Conservation (phyloP, 2,329 filamentous ascomycete species). For the Fusarium avenaceum region DNA sequence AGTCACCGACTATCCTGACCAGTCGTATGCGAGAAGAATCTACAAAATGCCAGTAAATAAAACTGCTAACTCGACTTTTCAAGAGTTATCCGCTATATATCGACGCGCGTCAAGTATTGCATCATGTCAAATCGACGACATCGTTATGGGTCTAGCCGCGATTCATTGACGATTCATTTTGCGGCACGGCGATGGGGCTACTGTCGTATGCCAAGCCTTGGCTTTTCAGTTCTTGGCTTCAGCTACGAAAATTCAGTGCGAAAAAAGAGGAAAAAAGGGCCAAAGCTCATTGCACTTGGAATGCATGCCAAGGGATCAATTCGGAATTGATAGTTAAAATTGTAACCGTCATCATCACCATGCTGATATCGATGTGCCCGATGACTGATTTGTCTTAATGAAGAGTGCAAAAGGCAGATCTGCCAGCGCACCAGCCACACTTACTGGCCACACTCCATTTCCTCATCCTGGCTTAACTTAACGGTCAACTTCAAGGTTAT, state of each 20-base stretch:
- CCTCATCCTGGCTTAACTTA: not conserved
- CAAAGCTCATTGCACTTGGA: not conserved
- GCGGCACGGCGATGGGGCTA: constrained; percentile 1
- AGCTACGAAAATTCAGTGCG: not conserved
- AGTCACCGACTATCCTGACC: too few species aligned
- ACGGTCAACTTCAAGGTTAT: constrained; percentile 19
- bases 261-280: not conserved
- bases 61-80: too few species aligned
- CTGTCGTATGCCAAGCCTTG: constrained; percentile 23
- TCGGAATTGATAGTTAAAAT: not conserved
- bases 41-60: too few species aligned
- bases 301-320: not conserved
- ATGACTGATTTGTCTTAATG: too few species aligned
- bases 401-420: not conserved
- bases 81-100: not conserved
- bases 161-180: not conserved
- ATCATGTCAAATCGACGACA: not conserved
- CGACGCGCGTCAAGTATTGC: constrained; percentile 4
- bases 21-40: too few species aligned
- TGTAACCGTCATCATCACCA: not conserved
- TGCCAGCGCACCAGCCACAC: constrained; percentile 10
- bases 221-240: not conserved
- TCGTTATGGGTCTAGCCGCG: not conserved
- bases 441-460: not conserved
- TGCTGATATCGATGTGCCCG: not conserved